phyloP scores from a whole-genome alignment of 257 asterid species.

The Perilla frutescens region DNA sequence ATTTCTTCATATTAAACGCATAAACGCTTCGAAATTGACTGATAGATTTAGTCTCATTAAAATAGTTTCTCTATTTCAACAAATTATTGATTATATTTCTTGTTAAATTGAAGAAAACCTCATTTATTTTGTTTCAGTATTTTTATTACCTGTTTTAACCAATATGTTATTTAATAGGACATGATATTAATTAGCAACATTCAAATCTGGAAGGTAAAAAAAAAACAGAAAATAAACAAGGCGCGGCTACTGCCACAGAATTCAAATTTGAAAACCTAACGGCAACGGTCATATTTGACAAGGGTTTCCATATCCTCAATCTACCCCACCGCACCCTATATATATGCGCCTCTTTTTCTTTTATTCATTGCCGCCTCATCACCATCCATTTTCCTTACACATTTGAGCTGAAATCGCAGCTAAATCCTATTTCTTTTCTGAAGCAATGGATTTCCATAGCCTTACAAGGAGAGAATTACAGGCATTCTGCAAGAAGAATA shows the following conservation, averaged over 20 bases:
- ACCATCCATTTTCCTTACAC: background rate
- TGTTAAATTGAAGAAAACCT: no score
- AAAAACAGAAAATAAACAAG: background rate
- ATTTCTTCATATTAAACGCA: no score
- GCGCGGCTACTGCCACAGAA: background rate
- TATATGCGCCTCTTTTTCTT: conserved; percentile 12
- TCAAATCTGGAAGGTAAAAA: background rate
- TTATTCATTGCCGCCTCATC: conserved; percentile 24
- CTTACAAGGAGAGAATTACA: conserved; percentile 78
- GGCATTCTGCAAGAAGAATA: conserved; percentile 74
- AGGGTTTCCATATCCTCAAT: conserved; percentile 31
- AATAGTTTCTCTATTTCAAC: no score
- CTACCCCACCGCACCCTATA: conserved; percentile 32
- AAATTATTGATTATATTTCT: no score
- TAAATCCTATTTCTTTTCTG: background rate
- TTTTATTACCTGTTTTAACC: no score
- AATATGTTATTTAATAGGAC: no score
- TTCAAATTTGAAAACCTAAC: conserved; percentile 51
- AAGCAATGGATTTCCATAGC: conserved; percentile 63
- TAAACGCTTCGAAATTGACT: no score
- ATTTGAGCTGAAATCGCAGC: background rate
- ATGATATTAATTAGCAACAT: no score
- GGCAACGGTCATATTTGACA: conserved; percentile 52
- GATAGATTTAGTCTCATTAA: no score
- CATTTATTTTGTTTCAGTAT: no score